phyloP scores from a whole-genome alignment of 148 eudicot species.

The Vaccinium macrocarpon region DNA sequence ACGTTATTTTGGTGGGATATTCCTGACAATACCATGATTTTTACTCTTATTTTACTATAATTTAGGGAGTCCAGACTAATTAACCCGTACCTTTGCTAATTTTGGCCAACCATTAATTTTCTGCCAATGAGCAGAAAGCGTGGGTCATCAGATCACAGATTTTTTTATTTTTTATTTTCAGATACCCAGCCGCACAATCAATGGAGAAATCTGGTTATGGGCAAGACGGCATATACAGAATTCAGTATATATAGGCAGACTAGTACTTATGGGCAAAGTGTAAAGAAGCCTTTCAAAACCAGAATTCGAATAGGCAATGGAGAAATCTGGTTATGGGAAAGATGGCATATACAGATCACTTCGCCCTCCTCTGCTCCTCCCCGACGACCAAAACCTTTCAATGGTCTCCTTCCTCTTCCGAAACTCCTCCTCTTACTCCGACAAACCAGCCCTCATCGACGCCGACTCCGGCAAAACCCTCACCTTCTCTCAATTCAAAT shows the following conservation, averaged over 20 bases:
- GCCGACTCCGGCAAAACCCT: conserved; percentile 49
- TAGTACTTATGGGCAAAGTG: no score
- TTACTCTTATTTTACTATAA: no score
- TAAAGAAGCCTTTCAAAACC: not conserved
- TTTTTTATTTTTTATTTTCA: no score
- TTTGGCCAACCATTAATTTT: no score
- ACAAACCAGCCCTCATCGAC: conserved; percentile 62
- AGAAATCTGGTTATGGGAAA: conserved; percentile 68
- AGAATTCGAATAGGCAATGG: conserved; percentile 32
- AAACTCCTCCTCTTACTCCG: conserved; percentile 45
- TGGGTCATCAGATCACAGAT: no score
- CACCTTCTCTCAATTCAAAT: conserved; percentile 44
- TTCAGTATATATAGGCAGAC: not conserved
- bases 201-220: not conserved
- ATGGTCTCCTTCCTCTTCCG: conserved; percentile 67
- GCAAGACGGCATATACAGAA: not conserved
- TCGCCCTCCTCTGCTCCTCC: conserved; percentile 41
- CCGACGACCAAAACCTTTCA: conserved; percentile 38
- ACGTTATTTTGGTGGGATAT: no score
- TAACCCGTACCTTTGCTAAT: no score
- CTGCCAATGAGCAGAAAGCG: no score
- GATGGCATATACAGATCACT: conserved; percentile 63
- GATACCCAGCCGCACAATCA: no score
- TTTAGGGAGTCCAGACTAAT: no score
- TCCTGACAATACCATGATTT: no score